These are phyloP conservation scores for Ustilago esculenta DNA, from an alignment of 1,284 basidiomycete species.

Conservation along the genomic window DNA sequence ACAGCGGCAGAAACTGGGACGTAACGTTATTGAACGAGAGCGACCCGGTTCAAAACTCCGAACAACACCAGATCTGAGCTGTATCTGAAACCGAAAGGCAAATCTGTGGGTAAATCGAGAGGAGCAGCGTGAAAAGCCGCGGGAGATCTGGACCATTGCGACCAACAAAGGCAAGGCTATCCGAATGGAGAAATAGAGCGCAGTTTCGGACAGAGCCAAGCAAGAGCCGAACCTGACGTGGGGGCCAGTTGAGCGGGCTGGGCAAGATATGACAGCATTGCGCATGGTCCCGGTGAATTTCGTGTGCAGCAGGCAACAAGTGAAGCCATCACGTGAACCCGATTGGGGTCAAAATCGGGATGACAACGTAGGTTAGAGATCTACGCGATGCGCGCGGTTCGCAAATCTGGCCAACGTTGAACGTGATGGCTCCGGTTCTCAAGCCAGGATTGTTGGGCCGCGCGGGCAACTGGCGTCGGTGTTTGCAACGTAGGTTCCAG, in stretches of 20 bases:
- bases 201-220: background rate
- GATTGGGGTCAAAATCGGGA: conserved; percentile 2
- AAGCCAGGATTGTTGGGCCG: no score
- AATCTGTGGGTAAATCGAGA: background rate
- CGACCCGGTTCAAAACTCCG: background rate
- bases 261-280: conserved; percentile 27
- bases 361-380: background rate
- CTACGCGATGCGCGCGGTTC: conserved; percentile 1
- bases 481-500: conserved; percentile 2
- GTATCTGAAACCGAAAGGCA: background rate
- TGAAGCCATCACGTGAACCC: conserved; percentile 4
- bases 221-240: background rate
- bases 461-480: no score
- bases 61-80: background rate
- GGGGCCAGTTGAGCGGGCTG: background rate
- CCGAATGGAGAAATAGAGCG: background rate
- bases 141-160: background rate
- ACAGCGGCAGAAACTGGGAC: no score
- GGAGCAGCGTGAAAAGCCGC: background rate
- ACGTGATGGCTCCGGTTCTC: no score
- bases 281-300: conserved; percentile 9
- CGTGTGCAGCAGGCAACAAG: background rate
- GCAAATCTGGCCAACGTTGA: no score
- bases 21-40: background rate
- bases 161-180: no score